Evolutionary conservation across 148 eudicot species (phyloP).

Genomic region (Gaultheria prostrata): DNA sequence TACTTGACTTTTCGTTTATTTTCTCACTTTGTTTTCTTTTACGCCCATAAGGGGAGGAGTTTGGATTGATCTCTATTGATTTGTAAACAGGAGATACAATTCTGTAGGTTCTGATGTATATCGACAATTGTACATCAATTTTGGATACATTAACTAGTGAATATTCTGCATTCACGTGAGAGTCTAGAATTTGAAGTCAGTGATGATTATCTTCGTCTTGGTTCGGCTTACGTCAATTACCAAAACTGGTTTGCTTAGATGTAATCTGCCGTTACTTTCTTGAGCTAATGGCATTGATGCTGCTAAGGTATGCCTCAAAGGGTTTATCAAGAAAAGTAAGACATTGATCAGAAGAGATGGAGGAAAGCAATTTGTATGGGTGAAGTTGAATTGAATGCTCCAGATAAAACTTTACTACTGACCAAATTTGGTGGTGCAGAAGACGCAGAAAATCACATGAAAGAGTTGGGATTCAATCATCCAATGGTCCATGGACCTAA

Average conservation of each 20-base stretch:
- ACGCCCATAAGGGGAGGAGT: not conserved
- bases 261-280: not conserved
- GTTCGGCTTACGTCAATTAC: too few relatives aligned
- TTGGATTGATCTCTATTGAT: not conserved
- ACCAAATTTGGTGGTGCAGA: slow-evolving; percentile 2
- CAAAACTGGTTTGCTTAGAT: not conserved
- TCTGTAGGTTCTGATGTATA: not conserved
- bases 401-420: too few relatives aligned
- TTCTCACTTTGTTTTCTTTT: not conserved
- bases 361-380: not conserved
- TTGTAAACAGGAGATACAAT: not conserved
- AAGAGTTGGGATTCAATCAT: not conserved
- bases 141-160: not conserved
- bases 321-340: too few relatives aligned
- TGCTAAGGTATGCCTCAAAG: not conserved
- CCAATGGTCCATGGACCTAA: not conserved
- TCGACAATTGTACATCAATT: not conserved
- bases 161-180: not conserved
- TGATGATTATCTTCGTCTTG: too few relatives aligned
- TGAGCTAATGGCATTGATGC: not conserved
- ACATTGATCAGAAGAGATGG: not conserved
- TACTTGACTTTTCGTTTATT: not conserved
- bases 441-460: not conserved
- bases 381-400: not conserved
- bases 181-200: not conserved